phyloP scores from a whole-genome alignment of 768 basidiomycete genomes.

The Podaxis sp. region DNA sequence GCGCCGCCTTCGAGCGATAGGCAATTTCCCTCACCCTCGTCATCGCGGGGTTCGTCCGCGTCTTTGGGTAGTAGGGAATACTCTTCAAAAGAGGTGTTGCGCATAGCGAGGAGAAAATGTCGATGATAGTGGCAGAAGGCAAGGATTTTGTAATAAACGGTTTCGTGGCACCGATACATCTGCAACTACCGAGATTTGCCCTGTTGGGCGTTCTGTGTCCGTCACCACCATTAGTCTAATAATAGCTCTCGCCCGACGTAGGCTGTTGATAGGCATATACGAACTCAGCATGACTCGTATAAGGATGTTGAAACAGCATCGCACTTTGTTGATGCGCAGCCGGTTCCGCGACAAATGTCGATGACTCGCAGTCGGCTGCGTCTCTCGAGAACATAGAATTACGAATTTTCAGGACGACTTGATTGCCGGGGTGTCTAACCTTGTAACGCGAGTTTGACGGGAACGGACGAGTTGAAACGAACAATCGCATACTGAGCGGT shows the following conservation, averaged over 20 bases:
- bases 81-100: constrained; percentile 5
- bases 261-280: background rate
- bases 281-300: background rate
- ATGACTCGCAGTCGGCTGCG: background rate
- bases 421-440: background rate
- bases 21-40: background rate
- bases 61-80: constrained; percentile 6
- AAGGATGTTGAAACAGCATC: background rate
- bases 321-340: background rate
- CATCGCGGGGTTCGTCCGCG: background rate
- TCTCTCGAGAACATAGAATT: background rate
- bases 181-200: constrained; percentile 7
- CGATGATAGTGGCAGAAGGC: background rate
- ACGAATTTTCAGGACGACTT: background rate
- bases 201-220: background rate
- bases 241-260: background rate
- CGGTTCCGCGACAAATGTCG: background rate
- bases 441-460: too few species aligned
- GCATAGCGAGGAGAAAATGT: background rate
- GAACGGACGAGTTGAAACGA: background rate
- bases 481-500: background rate
- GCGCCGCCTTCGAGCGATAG: too few species aligned
- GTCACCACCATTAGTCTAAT: background rate
- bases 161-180: background rate
- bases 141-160: background rate